Evolutionary conservation across 139 green algal species (phyloP), one percentile per base, ranked within the genome.

Genomic region (Yamagishiella unicocca): DNA sequence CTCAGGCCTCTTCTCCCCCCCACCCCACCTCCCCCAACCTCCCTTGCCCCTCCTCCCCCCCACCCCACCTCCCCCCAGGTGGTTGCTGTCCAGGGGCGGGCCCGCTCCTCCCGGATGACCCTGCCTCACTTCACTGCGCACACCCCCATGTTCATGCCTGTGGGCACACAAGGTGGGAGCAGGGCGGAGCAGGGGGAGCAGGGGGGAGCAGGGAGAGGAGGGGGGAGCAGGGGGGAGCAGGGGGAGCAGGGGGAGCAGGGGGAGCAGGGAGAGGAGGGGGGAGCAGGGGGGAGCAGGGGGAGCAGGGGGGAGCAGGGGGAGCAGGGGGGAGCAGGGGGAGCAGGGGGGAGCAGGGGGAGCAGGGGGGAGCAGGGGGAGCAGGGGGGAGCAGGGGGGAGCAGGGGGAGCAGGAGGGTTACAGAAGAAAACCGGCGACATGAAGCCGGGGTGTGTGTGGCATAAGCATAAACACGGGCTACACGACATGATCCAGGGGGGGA

Each of bases 111-210:
- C 0, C 84, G 71, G 25, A 95, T 99, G 94, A 96, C 90, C 37
- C 93, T 99, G 54, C 96, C 96, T 0, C 97, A 99, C 75, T 95
- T 92, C 86, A 93, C 86, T 14, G 97, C 93, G 43, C 89, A 97
- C 70, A 99, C 96, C 22, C 97, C 97, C 24, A 99, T 99, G 97
- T 99, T 99, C 93, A 99, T 99, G 97, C 97, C 97, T 4, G 97
- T 99, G 2, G 97, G 97, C 53, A 99, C 97, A 12, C 96, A 99
- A 93, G 97, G 96, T 96, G 58, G 2, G 85, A 29, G 50, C 64
- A 22, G 43, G 35, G 14, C 24, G 61, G 62, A n/a, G n/a, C n/a
- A 21, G 29, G 62, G 22, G 62, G 14, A n/a, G n/a, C 29, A 31
- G 22, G 27, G 27, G 50, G 50, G 50, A 25, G 14, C 50, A 58